A percentile compares a stretch with the other conserved stretches of the same genome.
Evolutionary conservation across 257 asterid genomes (phyloP).

Genomic region (Capsicum baccatum): DNA sequence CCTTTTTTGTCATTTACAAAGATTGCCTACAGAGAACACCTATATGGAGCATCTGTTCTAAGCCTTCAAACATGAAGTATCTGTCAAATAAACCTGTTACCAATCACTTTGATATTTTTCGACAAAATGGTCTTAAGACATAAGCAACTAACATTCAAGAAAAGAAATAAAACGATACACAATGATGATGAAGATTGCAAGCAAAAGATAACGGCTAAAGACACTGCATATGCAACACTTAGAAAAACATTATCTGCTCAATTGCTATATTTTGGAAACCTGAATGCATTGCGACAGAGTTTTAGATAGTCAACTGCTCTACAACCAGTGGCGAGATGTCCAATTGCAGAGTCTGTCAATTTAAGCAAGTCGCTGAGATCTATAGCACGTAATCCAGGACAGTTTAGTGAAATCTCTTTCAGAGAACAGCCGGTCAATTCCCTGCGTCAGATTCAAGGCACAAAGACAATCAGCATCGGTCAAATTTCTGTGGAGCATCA

Average conservation of each 20-base stretch:
- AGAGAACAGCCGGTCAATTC: slow-evolving; percentile 72
- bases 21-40: neutral
- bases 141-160: slow-evolving; percentile 17
- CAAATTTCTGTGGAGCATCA: slow-evolving; percentile 9
- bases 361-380: slow-evolving; percentile 68
- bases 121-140: slow-evolving; percentile 18
- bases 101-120: neutral
- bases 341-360: slow-evolving; percentile 80
- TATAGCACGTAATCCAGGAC: slow-evolving; percentile 61
- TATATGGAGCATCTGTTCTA: neutral
- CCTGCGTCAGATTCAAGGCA: slow-evolving; percentile 49
- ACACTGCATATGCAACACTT: slow-evolving; percentile 17
- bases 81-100: neutral
- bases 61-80: neutral
- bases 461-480: slow-evolving; percentile 5
- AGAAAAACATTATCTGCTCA: neutral
- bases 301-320: slow-evolving; percentile 61
- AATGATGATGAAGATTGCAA: neutral
- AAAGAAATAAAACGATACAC: neutral
- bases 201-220: neutral
- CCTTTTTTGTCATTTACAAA: neutral
- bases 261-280: slow-evolving; percentile 47
- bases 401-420: slow-evolving; percentile 61
- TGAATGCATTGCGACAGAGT: slow-evolving; percentile 69
- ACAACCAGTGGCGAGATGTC: slow-evolving; percentile 88